Conservation (phyloP, 371 early-diverging fungal genomes). For the Blakeslea trispora region DNA sequence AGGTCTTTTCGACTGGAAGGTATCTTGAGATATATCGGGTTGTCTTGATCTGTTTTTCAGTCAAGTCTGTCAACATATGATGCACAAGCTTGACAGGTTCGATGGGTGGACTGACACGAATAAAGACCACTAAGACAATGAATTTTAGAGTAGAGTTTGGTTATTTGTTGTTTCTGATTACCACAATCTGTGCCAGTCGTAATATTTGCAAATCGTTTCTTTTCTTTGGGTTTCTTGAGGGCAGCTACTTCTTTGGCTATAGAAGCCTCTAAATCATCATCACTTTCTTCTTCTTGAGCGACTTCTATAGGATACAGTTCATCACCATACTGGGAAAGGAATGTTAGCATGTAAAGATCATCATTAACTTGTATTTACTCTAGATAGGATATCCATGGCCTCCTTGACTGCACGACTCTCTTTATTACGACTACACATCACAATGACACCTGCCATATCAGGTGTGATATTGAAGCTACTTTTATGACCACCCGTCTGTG, state of each 20-base stretch:
- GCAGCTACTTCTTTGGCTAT: slow-evolving; percentile 68
- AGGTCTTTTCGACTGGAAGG: slow-evolving; percentile 65
- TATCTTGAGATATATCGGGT: slow-evolving; percentile 67
- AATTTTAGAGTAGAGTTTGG: neutral
- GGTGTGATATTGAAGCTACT: slow-evolving; percentile 32
- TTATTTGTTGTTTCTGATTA: slow-evolving; percentile 28
- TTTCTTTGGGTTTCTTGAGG: slow-evolving; percentile 48
- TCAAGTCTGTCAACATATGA: slow-evolving; percentile 59
- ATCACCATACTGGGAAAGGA: slow-evolving; percentile 54
- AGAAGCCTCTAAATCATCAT: slow-evolving; percentile 62
- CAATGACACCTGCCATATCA: slow-evolving; percentile 66
- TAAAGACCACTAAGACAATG: slow-evolving; percentile 46
- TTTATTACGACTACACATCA: slow-evolving; percentile 61
- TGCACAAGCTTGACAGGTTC: slow-evolving; percentile 66
- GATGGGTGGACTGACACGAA: slow-evolving; percentile 51
- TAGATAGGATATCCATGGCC: slow-evolving; percentile 56
- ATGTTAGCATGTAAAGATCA: too few species aligned
- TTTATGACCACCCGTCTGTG: slow-evolving; percentile 14
- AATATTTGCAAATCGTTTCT: slow-evolving; percentile 54
- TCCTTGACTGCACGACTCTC: slow-evolving; percentile 62
- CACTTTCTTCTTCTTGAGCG: slow-evolving; percentile 38
- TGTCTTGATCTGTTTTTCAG: slow-evolving; percentile 54
- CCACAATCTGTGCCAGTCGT: slow-evolving; percentile 65
- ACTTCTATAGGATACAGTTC: slow-evolving; percentile 48
- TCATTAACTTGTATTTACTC: too few species aligned